A percentile compares a stretch with the other conserved stretches of the same genome.
Conservation (phyloP, 345 rosid species). For the Camelina laxa region DNA sequence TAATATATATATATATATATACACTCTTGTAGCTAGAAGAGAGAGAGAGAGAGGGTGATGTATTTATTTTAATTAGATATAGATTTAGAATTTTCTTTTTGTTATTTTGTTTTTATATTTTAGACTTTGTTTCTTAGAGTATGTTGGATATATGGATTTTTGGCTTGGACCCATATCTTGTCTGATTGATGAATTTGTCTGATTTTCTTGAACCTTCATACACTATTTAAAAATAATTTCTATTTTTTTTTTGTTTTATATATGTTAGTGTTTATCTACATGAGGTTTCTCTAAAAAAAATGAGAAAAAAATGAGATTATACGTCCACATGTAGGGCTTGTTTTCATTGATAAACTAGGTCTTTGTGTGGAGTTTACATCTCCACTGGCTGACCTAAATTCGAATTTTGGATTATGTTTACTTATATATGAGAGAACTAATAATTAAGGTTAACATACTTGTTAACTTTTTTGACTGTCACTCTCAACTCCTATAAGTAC, state of each 20-base stretch:
- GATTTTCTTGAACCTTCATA: conserved; percentile 44
- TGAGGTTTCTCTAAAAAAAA: neutral
- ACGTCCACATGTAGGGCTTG: conserved; percentile 21
- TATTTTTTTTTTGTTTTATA: neutral
- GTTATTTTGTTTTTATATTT: conserved; percentile 46
- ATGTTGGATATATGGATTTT: conserved; percentile 38
- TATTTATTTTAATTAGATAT: conserved; percentile 35
- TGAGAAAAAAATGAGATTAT: neutral
- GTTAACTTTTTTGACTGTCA: conserved; percentile 24
- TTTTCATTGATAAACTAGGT: conserved; percentile 1
- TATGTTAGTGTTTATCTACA: conserved; percentile 16
- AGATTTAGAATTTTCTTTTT: conserved; percentile 45
- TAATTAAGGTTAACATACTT: conserved; percentile 16
- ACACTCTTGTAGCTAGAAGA: conserved; percentile 23
- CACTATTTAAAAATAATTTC: neutral
- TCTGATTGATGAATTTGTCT: conserved; percentile 46
- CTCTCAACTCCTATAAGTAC: conserved; percentile 36
- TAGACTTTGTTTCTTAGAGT: conserved; percentile 44
- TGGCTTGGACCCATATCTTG: conserved; percentile 47
- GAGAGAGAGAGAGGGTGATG: neutral
- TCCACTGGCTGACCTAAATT: conserved; percentile 1
- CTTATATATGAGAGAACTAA: neutral
- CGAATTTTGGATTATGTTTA: neutral
- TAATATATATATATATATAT: conserved; percentile 38
- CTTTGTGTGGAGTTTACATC: neutral